phyloP scores from a whole-genome alignment of 2,329 filamentous ascomycete genomes.

The Esteya vermicola region DNA sequence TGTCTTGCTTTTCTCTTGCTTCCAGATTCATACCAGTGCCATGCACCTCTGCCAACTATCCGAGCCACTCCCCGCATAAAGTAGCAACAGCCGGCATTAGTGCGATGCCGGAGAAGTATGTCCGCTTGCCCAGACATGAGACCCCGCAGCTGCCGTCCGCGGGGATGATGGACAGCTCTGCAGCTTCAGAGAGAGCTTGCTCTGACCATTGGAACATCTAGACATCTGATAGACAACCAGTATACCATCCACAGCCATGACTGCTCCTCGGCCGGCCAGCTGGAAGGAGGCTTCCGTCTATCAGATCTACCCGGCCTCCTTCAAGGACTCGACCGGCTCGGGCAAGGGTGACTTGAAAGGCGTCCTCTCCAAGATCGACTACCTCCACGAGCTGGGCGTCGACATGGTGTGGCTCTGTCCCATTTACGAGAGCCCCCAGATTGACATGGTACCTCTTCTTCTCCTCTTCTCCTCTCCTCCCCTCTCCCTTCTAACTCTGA shows the following conservation, averaged over 20 bases:
- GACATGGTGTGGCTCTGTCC: slow-evolving; percentile 45
- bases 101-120: too few species aligned
- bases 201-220: slow-evolving; percentile 20
- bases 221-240: too few species aligned
- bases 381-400: slow-evolving; percentile 44
- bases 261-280: neutral
- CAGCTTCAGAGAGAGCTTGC: too few species aligned
- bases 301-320: slow-evolving; percentile 38
- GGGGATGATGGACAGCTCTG: too few species aligned
- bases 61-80: too few species aligned
- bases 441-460: slow-evolving; percentile 24
- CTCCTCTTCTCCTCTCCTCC: neutral
- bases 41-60: too few species aligned
- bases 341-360: slow-evolving; percentile 52
- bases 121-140: too few species aligned
- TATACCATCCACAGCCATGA: too few species aligned
- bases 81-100: too few species aligned
- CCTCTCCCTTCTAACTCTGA: neutral
- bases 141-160: too few species aligned
- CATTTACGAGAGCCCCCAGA: slow-evolving; percentile 34
- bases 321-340: slow-evolving; percentile 39
- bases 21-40: too few species aligned
- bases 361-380: slow-evolving; percentile 48
- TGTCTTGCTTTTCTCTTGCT: too few species aligned
- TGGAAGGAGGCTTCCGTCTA: slow-evolving; percentile 8